These are phyloP conservation scores for Malassezia slooffiae DNA, from an alignment of 1,284 basidiomycete species.

Conservation along the genomic window DNA sequence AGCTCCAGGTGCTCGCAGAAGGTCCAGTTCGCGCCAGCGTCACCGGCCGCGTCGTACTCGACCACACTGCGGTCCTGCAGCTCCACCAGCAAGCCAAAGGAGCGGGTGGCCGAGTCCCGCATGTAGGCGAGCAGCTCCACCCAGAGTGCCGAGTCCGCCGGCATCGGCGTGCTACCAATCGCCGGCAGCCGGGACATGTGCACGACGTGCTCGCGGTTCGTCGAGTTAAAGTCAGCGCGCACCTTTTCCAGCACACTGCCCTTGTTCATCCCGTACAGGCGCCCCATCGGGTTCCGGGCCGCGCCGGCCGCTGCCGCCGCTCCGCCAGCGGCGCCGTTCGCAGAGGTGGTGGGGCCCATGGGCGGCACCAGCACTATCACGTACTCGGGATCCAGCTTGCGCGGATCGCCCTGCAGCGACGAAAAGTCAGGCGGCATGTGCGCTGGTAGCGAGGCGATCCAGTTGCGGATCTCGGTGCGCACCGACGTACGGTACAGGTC, in stretches of 20 bases:
- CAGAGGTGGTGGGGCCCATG: conserved; percentile 28
- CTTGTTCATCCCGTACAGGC: conserved; percentile 63
- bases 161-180: conserved; percentile 50
- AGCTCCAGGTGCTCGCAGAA: conserved; percentile 58
- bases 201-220: conserved; percentile 59
- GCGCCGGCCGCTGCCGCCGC: conserved; percentile 17
- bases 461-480: conserved; percentile 38
- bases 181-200: conserved; percentile 18
- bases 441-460: conserved; percentile 31
- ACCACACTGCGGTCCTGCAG: conserved; percentile 26
- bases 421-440: conserved; percentile 20
- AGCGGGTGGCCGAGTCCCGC: conserved; percentile 71
- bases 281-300: too few species aligned
- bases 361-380: conserved; percentile 37
- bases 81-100: conserved; percentile 66
- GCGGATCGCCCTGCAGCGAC: conserved; percentile 6
- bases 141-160: conserved; percentile 66
- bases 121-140: conserved; percentile 76
- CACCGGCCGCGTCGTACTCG: conserved; percentile 14
- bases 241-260: conserved; percentile 79
- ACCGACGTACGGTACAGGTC: conserved; percentile 41
- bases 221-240: conserved; percentile 78
- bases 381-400: conserved; percentile 25
- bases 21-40: conserved; percentile 24
- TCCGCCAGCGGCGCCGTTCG: conserved; percentile 68